Evolutionary conservation across 148 eudicot species (phyloP), one percentile per base, ranked within the genome.

Genomic region (Fagopyrum tataricum): DNA sequence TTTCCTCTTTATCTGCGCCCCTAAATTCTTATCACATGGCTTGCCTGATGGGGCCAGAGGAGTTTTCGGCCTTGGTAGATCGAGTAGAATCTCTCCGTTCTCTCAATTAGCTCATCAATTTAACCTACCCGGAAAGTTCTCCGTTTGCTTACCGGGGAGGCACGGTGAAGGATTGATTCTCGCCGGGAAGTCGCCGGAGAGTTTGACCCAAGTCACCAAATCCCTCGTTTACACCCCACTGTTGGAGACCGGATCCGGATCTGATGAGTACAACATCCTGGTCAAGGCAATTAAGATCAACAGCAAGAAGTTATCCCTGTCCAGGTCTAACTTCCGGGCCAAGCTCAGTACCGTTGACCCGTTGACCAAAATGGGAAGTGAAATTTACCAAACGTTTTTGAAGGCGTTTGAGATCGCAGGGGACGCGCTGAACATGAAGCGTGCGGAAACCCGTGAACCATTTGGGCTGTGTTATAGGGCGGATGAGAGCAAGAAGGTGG

Each of bases 321-420:
- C 46, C 4, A 51, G 51, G 5, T 18, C 72, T 8, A 18, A 10
- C 4, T 13, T 70, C n/a, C 52, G 37, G 26, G 72, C 51, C 17
- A 43, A 13, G 13, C 72, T 70, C 52, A 44, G 72, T 31, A 42
- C 72, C 39, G 52, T 70, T 44, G 72, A 70, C 72, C 72, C 51
- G 51, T 43, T 18, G 31, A 70, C 51, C 31, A 70, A 44, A 70
- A 2, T 70, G 39, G 72, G 46, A 6, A 9, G 26, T 7, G 72
- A 15, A 1, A 9, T 20, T 0, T 70, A 70, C 72, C 0, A 21
- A 6, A 46, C 52, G 26, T 46, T 70, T 70, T 0, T 70, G 17
- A 70, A 23, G 37, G 72, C 51, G 12, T 70, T 70, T 9, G 17
- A 12, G 52, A 46, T 23, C 13, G 72, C 72, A 0, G 52, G 42